Conservation (phyloP, 2,329 filamentous ascomycete genomes). For the Tolypocladium inflatum region DNA sequence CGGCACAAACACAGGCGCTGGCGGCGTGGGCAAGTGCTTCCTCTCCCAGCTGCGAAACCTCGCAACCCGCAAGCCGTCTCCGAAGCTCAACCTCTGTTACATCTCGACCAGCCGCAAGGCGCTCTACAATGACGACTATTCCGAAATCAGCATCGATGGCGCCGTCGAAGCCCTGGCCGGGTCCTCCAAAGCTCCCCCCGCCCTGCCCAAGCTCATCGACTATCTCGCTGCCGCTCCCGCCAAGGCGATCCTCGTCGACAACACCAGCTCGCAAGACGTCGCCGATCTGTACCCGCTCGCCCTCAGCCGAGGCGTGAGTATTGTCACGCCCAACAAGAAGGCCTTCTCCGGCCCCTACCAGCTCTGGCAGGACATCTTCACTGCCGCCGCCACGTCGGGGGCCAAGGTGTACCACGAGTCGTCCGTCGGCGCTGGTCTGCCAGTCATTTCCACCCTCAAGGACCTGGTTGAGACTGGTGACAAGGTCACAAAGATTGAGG, state of each 20-base stretch:
- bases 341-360: constrained; percentile 76
- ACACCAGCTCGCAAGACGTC: constrained; percentile 83
- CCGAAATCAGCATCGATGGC: constrained; percentile 51
- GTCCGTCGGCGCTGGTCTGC: constrained; percentile 85
- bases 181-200: constrained; percentile 55
- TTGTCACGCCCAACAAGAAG: constrained; percentile 98
- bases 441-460: constrained; percentile 85
- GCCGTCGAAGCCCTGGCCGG: constrained; percentile 53
- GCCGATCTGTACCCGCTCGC: constrained; percentile 77
- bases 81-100: constrained; percentile 70
- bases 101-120: constrained; percentile 80
- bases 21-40: constrained; percentile 89
- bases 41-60: constrained; percentile 69
- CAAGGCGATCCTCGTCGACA: constrained; percentile 82
- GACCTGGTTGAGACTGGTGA: constrained; percentile 94
- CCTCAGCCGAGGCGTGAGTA: constrained; percentile 71
- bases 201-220: constrained; percentile 60
- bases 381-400: constrained; percentile 56
- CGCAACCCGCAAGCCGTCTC: constrained; percentile 54
- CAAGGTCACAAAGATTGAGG: constrained; percentile 83
- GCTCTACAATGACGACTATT: constrained; percentile 65
- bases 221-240: constrained; percentile 72
- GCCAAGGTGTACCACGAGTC: constrained; percentile 93
- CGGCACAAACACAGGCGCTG: constrained; percentile 54
- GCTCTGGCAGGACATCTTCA: constrained; percentile 83